Percentiles rank a stretch among this genome's conserved stretches.
Evolutionary conservation across 768 basidiomycete species (phyloP).

Genomic region (Amanita jacksonii): DNA sequence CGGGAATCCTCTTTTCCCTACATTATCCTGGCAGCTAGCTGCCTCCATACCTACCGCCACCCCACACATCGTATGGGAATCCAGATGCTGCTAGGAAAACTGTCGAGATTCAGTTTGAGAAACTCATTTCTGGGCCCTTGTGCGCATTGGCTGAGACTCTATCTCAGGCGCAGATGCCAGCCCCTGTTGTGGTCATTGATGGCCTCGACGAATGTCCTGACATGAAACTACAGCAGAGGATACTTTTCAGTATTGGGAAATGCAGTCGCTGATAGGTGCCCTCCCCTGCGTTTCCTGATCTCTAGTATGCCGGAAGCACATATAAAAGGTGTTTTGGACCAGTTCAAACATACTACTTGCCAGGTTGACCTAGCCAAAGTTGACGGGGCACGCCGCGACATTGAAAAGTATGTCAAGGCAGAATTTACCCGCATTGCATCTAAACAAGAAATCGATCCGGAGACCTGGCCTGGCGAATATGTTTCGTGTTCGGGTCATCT

Average conservation of each 20-base stretch:
- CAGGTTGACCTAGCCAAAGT: not conserved
- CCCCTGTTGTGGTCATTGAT: not conserved
- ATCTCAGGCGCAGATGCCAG: not conserved
- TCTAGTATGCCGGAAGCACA: not conserved
- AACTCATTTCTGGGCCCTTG: not conserved
- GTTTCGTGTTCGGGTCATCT: not conserved
- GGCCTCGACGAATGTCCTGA: not conserved
- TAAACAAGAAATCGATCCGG: too few species aligned
- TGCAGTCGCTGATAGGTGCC: not conserved
- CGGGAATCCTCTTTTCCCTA: not conserved
- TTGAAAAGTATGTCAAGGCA: too few species aligned
- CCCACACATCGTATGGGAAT: not conserved
- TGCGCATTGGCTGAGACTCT: not conserved
- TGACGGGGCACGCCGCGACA: too few species aligned
- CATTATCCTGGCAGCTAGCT: constrained; percentile 1
- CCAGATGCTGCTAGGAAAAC: not conserved
- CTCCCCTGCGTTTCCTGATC: not conserved
- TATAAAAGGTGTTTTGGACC: not conserved
- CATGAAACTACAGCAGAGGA: not conserved
- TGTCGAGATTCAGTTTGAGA: constrained; percentile 2
- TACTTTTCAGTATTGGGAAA: not conserved
- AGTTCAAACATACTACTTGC: not conserved
- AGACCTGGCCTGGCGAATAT: too few species aligned
- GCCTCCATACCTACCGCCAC: not conserved
- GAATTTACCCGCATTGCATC: too few species aligned